Base-by-base conservation (phyloP, 257 asterid genomes). In the Lycium ferocissimum region DNA sequence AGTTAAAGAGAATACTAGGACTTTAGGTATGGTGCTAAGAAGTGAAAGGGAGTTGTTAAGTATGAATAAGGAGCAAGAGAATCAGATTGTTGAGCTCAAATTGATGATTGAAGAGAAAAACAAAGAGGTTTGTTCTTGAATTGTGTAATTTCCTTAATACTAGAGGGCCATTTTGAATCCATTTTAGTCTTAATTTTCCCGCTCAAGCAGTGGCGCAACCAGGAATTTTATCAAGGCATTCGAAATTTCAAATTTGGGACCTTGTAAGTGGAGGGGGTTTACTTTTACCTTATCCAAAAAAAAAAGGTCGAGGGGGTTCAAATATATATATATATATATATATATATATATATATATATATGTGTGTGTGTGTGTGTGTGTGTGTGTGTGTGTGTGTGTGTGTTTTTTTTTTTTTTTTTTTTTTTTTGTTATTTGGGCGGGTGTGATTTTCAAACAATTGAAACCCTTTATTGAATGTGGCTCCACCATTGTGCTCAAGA, bases 21-120 rank as follows among this genome's bases (percentile, higher is more conserved):
- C 97, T 37, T 88, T 96, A 88, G 97, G 94, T 4, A 95, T 92
- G 98, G 97, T 95, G 86, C 82, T 96, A 90, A 93, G 98, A 92
- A 95, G 99, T 86, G 99, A 96, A 89, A 91, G 99, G 93, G 99
- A 95, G 91, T 87, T 96, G 6, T 75, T 96, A 92, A 92, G 85
- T 81, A 71, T 85, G 91, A 94, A 88, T 15, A 92, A 94, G 81
- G 96, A 94, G 37, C 97, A 92, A 78, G 98, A 94, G 87, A 79
- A 82, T 26, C 85, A 90, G 87, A 93, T 96, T 87, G 83, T 91
- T 51, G 92, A 93, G 84, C 95, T 96, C 54, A 94, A 89, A 85
- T n/a, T 86, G 81, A 65, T 85, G 90, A 87, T 95, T n/a, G 90
- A 93, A 62, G 96, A 92, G 81, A 95, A 90, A 78, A 94, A 93